phyloP scores from a whole-genome alignment of 768 basidiomycete genomes.

The Termitomyces sp. region DNA sequence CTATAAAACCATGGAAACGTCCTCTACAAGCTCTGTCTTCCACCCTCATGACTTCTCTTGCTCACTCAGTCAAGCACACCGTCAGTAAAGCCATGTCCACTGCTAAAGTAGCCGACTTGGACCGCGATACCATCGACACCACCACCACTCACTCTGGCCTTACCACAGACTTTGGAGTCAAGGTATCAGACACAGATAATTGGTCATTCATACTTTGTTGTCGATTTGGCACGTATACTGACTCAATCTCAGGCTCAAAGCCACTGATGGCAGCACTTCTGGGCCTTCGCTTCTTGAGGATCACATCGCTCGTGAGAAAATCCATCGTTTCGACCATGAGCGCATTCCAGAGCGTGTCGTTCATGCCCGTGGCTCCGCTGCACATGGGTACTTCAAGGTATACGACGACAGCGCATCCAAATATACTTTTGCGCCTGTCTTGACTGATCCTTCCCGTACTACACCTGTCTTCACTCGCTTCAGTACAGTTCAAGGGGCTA shows the following conservation, averaged over 20 bases:
- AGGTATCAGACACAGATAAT: conserved; percentile 56
- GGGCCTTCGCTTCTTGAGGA: conserved; percentile 81
- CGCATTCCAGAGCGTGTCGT: conserved; percentile 82
- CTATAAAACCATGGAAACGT: not conserved
- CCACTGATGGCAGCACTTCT: conserved; percentile 31
- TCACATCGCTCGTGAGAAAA: conserved; percentile 69
- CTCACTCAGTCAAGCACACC: not conserved
- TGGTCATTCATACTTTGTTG: conserved; percentile 35
- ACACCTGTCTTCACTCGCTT: conserved; percentile 83
- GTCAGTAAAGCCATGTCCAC: not conserved
- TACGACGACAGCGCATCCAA: conserved; percentile 63
- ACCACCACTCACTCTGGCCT: conserved; percentile 21
- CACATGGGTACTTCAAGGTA: conserved; percentile 81
- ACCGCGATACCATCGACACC: not conserved
- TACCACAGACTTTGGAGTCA: conserved; percentile 62
- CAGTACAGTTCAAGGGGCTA: conserved; percentile 77
- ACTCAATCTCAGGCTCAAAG: conserved; percentile 44
- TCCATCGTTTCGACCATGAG: conserved; percentile 81
- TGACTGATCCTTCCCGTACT: conserved; percentile 66
- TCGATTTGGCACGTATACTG: not conserved
- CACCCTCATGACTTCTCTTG: not conserved
- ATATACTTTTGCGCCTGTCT: conserved; percentile 62
- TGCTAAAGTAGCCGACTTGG: not conserved
- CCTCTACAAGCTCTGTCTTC: not conserved
- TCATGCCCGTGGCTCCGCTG: conserved; percentile 67